Percentiles rank a stretch among this genome's conserved stretches.
Evolutionary conservation across 2,329 filamentous ascomycete species (phyloP).

Genomic region (Aureobasidium melanogenum): DNA sequence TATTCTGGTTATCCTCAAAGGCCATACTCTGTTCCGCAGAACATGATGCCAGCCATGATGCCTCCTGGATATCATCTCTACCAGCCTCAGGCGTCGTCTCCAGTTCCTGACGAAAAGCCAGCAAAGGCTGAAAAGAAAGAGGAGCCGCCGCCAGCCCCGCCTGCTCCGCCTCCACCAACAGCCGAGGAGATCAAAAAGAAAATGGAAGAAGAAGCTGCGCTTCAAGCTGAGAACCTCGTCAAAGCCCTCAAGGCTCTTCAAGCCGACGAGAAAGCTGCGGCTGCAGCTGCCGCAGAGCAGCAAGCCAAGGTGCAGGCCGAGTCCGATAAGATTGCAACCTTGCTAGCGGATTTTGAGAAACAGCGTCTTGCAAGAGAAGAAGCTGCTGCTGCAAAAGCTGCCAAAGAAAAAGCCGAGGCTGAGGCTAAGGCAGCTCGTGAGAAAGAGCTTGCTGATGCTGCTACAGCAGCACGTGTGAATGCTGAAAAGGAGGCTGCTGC

Average conservation of each 20-base stretch:
- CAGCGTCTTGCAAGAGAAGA: conserved; percentile 30
- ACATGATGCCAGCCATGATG: conserved; percentile 16
- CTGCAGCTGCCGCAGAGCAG: conserved; percentile 1
- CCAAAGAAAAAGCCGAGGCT: conserved; percentile 34
- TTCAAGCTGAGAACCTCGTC: conserved; percentile 6
- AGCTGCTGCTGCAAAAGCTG: conserved; percentile 32
- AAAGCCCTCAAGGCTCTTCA: conserved; percentile 6
- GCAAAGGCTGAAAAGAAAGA: not conserved
- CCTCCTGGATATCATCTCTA: not conserved
- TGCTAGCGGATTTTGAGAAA: conserved; percentile 35
- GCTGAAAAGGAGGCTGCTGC: conserved; percentile 29
- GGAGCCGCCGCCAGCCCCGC: conserved; percentile 18
- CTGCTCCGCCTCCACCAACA: conserved; percentile 15
- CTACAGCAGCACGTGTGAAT: conserved; percentile 37
- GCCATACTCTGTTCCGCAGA: conserved; percentile 15
- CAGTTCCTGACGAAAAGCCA: not conserved
- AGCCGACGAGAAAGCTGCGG: conserved; percentile 9
- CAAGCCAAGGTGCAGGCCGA: conserved; percentile 14
- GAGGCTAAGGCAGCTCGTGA: conserved; percentile 41
- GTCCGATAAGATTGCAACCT: conserved; percentile 20
- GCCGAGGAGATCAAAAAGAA: conserved; percentile 18
- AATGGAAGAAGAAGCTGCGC: conserved; percentile 27
- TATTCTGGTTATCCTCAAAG: not conserved
- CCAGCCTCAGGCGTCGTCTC: not conserved
- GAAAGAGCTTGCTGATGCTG: conserved; percentile 27